A percentile compares a stretch with the other conserved stretches of the same genome.
Evolutionary conservation across 805 yeast species (phyloP).

Genomic region (Phaffomyces thermotolerans): DNA sequence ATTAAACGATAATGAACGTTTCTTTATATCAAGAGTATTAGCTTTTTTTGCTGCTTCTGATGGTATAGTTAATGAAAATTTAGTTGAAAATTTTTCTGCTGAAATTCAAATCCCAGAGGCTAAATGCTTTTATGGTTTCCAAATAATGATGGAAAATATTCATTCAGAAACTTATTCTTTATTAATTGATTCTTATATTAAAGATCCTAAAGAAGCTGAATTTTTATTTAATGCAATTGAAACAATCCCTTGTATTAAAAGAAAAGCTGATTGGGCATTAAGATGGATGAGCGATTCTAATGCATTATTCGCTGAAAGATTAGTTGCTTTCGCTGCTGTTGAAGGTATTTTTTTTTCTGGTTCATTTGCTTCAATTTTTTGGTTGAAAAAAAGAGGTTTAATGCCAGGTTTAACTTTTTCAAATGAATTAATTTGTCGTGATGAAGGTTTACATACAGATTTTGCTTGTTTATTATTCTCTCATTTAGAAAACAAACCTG

Average conservation of each 20-base stretch:
- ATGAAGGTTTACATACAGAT: constrained; percentile 98
- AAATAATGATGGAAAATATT: constrained; percentile 99
- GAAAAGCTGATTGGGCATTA: constrained; percentile 98
- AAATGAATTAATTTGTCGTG: constrained; percentile 95
- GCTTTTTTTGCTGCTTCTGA: constrained; percentile 99
- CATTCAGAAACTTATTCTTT: constrained; percentile 96
- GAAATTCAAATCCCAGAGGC: constrained; percentile 98
- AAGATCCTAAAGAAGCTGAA: constrained; percentile 90
- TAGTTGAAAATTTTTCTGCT: constrained; percentile 94
- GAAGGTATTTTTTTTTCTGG: constrained; percentile 99
- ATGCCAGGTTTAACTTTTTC: constrained; percentile 99
- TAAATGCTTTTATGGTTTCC: constrained; percentile 98
- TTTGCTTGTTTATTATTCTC: constrained; percentile 94
- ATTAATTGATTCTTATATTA: constrained; percentile 89
- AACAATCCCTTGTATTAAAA: constrained; percentile 90
- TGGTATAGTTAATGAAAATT: constrained; percentile 96
- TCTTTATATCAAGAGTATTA: constrained; percentile 82
- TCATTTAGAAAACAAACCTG: constrained; percentile 87
- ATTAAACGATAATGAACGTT: constrained; percentile 87
- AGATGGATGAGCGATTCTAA: constrained; percentile 90
- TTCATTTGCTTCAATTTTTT: constrained; percentile 95
- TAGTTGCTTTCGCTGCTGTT: constrained; percentile 97
- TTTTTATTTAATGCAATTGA: constrained; percentile 92
- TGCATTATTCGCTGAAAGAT: constrained; percentile 89
- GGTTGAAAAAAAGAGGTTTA: constrained; percentile 98